Conservation (phyloP, 129 eudicot species). For the Flaveria trinervia region DNA sequence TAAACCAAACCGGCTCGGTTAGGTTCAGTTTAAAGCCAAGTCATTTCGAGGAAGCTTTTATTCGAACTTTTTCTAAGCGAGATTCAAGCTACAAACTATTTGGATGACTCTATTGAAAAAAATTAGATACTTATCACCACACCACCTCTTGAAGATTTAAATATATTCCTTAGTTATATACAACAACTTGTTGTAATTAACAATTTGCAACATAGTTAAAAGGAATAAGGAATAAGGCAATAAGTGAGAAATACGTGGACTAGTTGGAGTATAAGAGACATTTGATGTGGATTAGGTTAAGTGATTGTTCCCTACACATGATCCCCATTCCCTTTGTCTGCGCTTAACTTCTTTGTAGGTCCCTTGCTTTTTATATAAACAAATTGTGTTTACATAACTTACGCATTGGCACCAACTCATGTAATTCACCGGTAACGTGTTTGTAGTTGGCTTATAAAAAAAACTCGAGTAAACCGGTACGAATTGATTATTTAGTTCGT, state of each 20-base stretch:
- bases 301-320: slow-evolving; percentile 46
- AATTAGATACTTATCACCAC: no score
- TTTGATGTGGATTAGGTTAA: slow-evolving; percentile 38
- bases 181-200: no score
- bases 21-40: no score
- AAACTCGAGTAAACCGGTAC: neutral
- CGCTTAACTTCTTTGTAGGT: slow-evolving; percentile 33
- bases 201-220: neutral
- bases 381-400: neutral
- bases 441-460: neutral
- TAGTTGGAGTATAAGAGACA: slow-evolving; percentile 34
- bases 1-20: no score
- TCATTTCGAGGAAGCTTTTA: no score
- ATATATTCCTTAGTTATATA: no score
- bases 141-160: no score
- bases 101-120: no score
- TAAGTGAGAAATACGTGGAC: slow-evolving; percentile 18
- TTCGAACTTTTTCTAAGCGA: no score
- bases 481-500: neutral
- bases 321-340: slow-evolving; percentile 38
- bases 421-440: neutral
- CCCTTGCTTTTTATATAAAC: slow-evolving; percentile 1
- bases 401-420: neutral
- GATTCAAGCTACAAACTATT: no score
- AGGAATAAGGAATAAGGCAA: neutral